phyloP scores from a whole-genome alignment of 2,329 filamentous ascomycete species.

The Magnaporthales sp. region DNA sequence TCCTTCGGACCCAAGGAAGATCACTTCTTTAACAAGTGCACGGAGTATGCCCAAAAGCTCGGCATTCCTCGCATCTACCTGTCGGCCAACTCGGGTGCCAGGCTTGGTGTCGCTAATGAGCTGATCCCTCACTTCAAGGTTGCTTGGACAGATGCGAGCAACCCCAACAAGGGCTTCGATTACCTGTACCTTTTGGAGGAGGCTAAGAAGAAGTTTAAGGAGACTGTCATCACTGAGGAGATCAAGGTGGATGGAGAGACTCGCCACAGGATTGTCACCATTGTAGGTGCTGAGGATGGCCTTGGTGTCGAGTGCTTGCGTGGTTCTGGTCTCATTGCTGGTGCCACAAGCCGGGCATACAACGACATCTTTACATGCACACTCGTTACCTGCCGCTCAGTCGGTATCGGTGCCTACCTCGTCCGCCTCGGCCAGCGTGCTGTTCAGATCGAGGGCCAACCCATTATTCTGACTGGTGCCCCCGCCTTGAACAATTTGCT shows the following conservation, averaged over 20 bases:
- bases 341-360: constrained; percentile 93
- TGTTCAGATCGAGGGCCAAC: constrained; percentile 97
- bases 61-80: constrained; percentile 96
- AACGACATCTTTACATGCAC: constrained; percentile 99
- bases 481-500: constrained; percentile 97
- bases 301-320: constrained; percentile 96
- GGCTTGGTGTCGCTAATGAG: constrained; percentile 93
- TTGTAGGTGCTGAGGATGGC: constrained; percentile 89
- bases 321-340: constrained; percentile 95
- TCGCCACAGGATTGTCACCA: constrained; percentile 86
- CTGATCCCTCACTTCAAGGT: constrained; percentile 95
- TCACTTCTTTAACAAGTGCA: constrained; percentile 98
- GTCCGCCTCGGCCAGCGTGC: constrained; percentile 97
- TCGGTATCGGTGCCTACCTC: constrained; percentile 98
- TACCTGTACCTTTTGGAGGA: constrained; percentile 91
- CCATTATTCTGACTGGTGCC: constrained; percentile 96
- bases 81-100: constrained; percentile 97
- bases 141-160: constrained; percentile 80
- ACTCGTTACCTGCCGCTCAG: constrained; percentile 92
- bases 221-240: constrained; percentile 81
- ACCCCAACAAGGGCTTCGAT: constrained; percentile 85
- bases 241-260: constrained; percentile 80
- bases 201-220: constrained; percentile 78
- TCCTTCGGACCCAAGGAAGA: constrained; percentile 96
- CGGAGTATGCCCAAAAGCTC: constrained; percentile 80